Conservation (phyloP, 352 stramenopile genomes). For the Phytophthora citrophthora region DNA sequence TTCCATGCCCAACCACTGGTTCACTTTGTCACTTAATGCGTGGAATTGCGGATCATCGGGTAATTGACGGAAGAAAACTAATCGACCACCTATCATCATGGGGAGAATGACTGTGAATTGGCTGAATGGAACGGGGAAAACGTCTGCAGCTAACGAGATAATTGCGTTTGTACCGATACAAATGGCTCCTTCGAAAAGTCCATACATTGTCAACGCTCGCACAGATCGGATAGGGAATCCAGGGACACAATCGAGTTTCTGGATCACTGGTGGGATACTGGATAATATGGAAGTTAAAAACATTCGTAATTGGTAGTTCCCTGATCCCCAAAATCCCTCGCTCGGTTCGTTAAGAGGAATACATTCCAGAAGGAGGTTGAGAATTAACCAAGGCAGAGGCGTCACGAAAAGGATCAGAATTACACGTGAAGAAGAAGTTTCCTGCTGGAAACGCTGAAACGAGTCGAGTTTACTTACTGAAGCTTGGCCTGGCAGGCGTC, state of each 20-base stretch:
- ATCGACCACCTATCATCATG: constrained; percentile 11
- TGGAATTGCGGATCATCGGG: constrained; percentile 17
- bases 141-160: constrained; percentile 10
- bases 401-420: constrained; percentile 24
- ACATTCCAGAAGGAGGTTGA: constrained; percentile 38
- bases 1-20: constrained; percentile 30
- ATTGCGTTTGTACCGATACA: constrained; percentile 31
- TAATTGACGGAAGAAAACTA: constrained; percentile 24
- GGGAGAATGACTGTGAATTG: constrained; percentile 28
- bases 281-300: constrained; percentile 25
- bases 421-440: constrained; percentile 3
- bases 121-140: constrained; percentile 51
- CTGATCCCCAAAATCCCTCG: constrained; percentile 21
- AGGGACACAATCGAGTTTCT: constrained; percentile 38
- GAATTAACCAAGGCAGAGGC: constrained; percentile 29
- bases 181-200: constrained; percentile 11
- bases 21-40: constrained; percentile 28
- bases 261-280: constrained; percentile 10
- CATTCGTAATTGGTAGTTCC: constrained; percentile 36
- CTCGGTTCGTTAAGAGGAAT: constrained; percentile 33
- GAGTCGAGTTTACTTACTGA: constrained; percentile 44
- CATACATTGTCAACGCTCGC: constrained; percentile 9
- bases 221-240: constrained; percentile 24
- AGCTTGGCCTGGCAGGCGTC: constrained; percentile 29
- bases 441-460: constrained; percentile 23